Conservation (phyloP, 2,329 filamentous ascomycete genomes). For the Metarhizium humberi region DNA sequence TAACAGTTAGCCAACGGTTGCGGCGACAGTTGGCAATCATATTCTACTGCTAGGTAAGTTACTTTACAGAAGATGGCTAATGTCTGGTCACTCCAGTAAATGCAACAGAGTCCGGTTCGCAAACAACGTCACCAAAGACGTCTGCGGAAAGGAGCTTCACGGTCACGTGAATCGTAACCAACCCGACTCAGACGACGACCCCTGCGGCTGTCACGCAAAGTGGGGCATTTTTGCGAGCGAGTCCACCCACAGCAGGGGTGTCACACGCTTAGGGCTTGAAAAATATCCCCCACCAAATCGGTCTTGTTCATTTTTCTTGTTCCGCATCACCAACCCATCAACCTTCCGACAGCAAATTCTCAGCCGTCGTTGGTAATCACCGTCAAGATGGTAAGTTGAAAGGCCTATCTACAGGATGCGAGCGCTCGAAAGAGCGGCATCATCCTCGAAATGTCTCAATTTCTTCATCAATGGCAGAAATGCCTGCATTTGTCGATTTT, state of each 20-base stretch:
- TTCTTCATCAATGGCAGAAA: slow-evolving; percentile 28
- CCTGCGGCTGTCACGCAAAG: not conserved
- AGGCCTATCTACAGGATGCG: slow-evolving; percentile 21
- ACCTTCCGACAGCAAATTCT: slow-evolving; percentile 24
- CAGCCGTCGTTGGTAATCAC: slow-evolving; percentile 36
- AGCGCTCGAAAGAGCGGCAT: slow-evolving; percentile 1
- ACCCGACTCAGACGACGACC: slow-evolving; percentile 18
- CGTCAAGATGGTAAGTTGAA: slow-evolving; percentile 61
- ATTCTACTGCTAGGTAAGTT: no score
- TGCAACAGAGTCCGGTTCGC: no score
- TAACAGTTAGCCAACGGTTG: no score
- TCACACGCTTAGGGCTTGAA: slow-evolving; percentile 28
- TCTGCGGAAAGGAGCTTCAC: no score
- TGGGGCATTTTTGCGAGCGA: slow-evolving; percentile 11
- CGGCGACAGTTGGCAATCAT: no score
- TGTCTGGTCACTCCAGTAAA: no score
- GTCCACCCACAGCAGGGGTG: slow-evolving; percentile 6
- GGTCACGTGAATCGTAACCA: slow-evolving; percentile 30
- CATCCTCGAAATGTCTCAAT: slow-evolving; percentile 10
- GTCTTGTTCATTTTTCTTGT: slow-evolving; percentile 7
- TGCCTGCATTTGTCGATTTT: slow-evolving; percentile 18
- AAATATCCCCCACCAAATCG: slow-evolving; percentile 31
- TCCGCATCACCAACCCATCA: slow-evolving; percentile 23
- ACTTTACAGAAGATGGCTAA: no score
- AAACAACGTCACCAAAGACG: no score